These are phyloP conservation scores for Penicillium italicum DNA, from an alignment of 2,329 filamentous ascomycete genomes.

Conservation along the genomic window DNA sequence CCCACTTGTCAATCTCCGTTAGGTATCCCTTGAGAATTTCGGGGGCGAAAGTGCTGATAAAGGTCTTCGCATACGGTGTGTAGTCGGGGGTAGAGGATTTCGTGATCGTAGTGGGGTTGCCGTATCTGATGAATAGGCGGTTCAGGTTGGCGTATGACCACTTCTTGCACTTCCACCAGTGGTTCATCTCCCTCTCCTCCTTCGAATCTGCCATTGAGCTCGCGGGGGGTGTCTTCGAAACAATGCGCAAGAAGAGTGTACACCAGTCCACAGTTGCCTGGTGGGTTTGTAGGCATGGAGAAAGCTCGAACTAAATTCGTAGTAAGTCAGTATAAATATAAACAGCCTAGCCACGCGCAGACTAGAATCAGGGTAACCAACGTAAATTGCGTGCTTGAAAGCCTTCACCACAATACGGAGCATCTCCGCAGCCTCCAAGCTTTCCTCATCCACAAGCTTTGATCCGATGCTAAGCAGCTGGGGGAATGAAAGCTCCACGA, in stretches of 20 bases:
- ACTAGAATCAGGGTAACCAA: slow-evolving; percentile 46
- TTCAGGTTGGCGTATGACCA: slow-evolving; percentile 99
- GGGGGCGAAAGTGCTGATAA: slow-evolving; percentile 85
- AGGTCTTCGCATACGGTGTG: slow-evolving; percentile 79
- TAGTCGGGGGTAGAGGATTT: slow-evolving; percentile 73
- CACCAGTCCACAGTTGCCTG: slow-evolving; percentile 91
- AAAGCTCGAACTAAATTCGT: slow-evolving; percentile 71
- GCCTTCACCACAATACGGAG: slow-evolving; percentile 90
- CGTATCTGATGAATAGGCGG: slow-evolving; percentile 92
- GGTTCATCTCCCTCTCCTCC: slow-evolving; percentile 84
- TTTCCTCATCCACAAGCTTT: slow-evolving; percentile 83
- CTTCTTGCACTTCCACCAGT: slow-evolving; percentile 99
- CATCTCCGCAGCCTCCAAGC: slow-evolving; percentile 94
- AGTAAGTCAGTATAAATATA: slow-evolving; percentile 29
- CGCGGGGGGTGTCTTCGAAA: slow-evolving; percentile 77
- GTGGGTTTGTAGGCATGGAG: slow-evolving; percentile 70
- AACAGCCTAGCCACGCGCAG: slow-evolving; percentile 15
- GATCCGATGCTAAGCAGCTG: slow-evolving; percentile 82
- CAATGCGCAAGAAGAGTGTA: slow-evolving; percentile 85
- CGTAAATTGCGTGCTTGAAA: slow-evolving; percentile 97
- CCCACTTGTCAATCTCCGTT: slow-evolving; percentile 94
- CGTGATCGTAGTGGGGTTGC: slow-evolving; percentile 73
- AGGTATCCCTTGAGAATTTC: slow-evolving; percentile 96
- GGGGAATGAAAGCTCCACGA: slow-evolving; percentile 87
- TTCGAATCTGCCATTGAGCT: slow-evolving; percentile 74